Evolutionary conservation across 2,329 filamentous ascomycete species (phyloP).

Genomic region (Xylariaceae sp.): DNA sequence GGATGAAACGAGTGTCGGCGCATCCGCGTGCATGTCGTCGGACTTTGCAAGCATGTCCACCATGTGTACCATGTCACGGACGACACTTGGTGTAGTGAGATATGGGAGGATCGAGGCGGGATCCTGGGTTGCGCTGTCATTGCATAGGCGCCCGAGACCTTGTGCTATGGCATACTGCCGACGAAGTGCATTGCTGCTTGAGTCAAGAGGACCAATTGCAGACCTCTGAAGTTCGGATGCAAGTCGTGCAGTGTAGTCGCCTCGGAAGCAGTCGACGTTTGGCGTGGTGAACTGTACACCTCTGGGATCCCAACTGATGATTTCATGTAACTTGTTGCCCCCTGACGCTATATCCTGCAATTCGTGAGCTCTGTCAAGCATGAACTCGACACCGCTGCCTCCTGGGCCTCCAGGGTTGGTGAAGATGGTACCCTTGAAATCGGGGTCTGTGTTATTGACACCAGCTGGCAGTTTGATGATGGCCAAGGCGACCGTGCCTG

Average conservation of each 20-base stretch:
- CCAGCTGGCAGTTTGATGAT: constrained; percentile 36
- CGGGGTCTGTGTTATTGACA: constrained; percentile 32
- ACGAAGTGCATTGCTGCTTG: constrained; percentile 14
- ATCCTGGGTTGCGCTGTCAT: constrained; percentile 10
- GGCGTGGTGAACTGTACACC: constrained; percentile 36
- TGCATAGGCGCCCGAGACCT: constrained; percentile 28
- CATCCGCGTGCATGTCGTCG: constrained; percentile 1
- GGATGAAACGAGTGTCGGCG: no score
- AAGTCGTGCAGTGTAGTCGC: constrained; percentile 25
- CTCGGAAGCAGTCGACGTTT: constrained; percentile 32
- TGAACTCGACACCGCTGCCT: constrained; percentile 32
- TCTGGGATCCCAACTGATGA: constrained; percentile 41
- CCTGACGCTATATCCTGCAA: constrained; percentile 23
- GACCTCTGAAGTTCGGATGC: constrained; percentile 20
- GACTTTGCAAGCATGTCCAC: constrained; percentile 36
- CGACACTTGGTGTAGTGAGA: constrained; percentile 34
- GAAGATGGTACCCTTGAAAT: constrained; percentile 39
- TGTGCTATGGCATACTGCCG: constrained; percentile 23
- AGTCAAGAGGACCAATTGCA: constrained; percentile 24
- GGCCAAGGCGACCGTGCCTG: constrained; percentile 33
- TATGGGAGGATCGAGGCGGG: constrained; percentile 28
- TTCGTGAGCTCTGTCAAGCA: constrained; percentile 20
- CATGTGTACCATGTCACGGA: constrained; percentile 40
- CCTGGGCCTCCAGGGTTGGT: constrained; percentile 43
- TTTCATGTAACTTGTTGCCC: constrained; percentile 27